phyloP scores from a whole-genome alignment of 2,329 filamentous ascomycete genomes.

The Nemania abortiva region DNA sequence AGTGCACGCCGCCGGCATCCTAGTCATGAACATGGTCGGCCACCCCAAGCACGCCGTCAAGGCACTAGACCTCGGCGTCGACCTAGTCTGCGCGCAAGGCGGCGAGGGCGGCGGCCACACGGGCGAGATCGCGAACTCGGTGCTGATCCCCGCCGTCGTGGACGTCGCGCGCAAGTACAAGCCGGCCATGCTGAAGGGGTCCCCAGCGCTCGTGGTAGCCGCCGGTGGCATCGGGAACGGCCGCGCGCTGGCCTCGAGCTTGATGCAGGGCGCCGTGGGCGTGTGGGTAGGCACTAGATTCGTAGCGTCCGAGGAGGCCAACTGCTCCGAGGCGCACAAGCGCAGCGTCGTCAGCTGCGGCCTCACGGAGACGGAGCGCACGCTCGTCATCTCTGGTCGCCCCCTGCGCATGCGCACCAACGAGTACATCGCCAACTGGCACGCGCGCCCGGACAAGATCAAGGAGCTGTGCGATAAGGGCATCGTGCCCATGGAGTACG shows the following conservation, averaged over 20 bases:
- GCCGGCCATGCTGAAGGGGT: constrained; percentile 74
- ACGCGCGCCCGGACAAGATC: constrained; percentile 79
- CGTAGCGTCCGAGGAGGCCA: constrained; percentile 84
- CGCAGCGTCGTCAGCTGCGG: constrained; percentile 82
- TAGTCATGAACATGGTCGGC: constrained; percentile 98
- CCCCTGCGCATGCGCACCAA: constrained; percentile 86
- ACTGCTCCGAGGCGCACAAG: constrained; percentile 85
- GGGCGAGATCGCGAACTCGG: constrained; percentile 85
- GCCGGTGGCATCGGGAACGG: constrained; percentile 91
- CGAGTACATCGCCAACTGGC: constrained; percentile 86
- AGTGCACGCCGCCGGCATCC: constrained; percentile 81
- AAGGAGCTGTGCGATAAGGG: constrained; percentile 80
- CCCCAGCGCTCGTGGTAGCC: constrained; percentile 83
- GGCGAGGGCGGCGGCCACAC: constrained; percentile 95
- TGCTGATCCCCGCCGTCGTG: constrained; percentile 87
- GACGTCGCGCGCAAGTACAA: constrained; percentile 82
- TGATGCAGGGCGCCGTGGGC: constrained; percentile 89
- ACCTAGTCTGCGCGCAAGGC: constrained; percentile 92
- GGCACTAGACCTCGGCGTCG: constrained; percentile 85
- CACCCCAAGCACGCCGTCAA: constrained; percentile 92
- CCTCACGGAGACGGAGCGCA: constrained; percentile 84
- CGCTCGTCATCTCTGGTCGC: constrained; percentile 83
- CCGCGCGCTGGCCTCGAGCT: constrained; percentile 78
- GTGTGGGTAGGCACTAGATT: constrained; percentile 97
- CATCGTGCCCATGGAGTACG: constrained; percentile 83